Evolutionary conservation across 805 yeast species (phyloP).

Genomic region (Candida sithepensis): DNA sequence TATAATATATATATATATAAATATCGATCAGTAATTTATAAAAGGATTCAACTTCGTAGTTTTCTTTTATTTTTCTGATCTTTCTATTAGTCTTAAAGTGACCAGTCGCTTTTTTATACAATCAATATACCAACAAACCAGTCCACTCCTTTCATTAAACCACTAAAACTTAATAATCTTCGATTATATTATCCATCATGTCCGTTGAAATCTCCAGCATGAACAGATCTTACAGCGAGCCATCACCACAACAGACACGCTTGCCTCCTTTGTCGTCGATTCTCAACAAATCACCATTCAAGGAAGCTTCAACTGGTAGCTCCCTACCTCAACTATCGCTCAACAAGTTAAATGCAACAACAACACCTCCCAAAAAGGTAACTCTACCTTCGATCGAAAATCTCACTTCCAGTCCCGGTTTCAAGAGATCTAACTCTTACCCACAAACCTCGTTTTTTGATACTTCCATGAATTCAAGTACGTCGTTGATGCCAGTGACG

Average conservation of each 20-base stretch:
- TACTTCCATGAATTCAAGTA: slow-evolving; percentile 1
- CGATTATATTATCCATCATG: slow-evolving; percentile 12
- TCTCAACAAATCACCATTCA: slow-evolving; percentile 13
- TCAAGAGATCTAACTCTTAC: slow-evolving; percentile 21
- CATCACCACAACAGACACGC: slow-evolving; percentile 22
- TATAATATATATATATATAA: too few species aligned
- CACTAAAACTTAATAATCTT: too few species aligned
- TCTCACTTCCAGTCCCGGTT: slow-evolving; percentile 24
- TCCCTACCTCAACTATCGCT: slow-evolving; percentile 1
- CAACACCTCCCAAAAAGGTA: slow-evolving; percentile 16
- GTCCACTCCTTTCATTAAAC: too few species aligned
- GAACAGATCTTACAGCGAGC: slow-evolving; percentile 23
- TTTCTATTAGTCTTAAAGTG: too few species aligned
- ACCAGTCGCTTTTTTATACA: too few species aligned
- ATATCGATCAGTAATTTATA: too few species aligned
- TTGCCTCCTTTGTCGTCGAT: slow-evolving; percentile 26
- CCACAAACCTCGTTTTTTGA: slow-evolving; percentile 8
- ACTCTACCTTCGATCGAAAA: slow-evolving; percentile 24
- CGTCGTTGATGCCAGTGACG: slow-evolving; percentile 18
- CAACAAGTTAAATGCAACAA: background rate
- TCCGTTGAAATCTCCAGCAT: slow-evolving; percentile 21
- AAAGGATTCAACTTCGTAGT: too few species aligned
- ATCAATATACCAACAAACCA: too few species aligned
- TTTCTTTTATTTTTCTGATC: too few species aligned
- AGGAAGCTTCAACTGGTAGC: background rate